Evolutionary conservation across 129 eudicot species (phyloP).

Genomic region (Saposhnikovia divaricata): DNA sequence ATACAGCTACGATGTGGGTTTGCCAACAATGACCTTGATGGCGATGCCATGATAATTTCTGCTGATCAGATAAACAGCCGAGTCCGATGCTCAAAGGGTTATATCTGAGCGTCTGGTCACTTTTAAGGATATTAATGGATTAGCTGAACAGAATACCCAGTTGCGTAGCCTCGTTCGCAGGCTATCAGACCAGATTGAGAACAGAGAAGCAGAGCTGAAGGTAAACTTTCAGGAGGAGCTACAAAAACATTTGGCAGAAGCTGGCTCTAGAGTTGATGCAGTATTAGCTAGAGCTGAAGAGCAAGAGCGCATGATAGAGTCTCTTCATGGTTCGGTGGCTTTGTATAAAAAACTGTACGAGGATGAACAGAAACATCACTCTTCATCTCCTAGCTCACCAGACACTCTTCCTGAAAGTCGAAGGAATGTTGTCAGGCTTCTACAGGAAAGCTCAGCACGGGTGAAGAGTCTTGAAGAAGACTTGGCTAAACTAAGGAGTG

Average conservation of each 20-base stretch:
- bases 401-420: constrained; percentile 36
- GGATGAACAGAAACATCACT: constrained; percentile 62
- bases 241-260: constrained; percentile 50
- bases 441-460: constrained; percentile 51
- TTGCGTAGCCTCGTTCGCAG: constrained; percentile 71
- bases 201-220: constrained; percentile 60
- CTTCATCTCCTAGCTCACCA: constrained; percentile 23
- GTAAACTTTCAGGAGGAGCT: constrained; percentile 65
- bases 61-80: constrained; percentile 13
- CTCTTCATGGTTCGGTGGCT: constrained; percentile 82
- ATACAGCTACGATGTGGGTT: constrained; percentile 81
- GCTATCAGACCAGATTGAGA: constrained; percentile 71
- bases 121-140: constrained; percentile 78
- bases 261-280: constrained; percentile 63
- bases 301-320: constrained; percentile 80
- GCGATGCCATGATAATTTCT: constrained; percentile 8
- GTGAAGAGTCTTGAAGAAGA: constrained; percentile 27
- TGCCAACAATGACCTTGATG: constrained; percentile 21
- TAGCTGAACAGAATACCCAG: constrained; percentile 93
- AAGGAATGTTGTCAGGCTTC: constrained; percentile 35
- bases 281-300: constrained; percentile 83
- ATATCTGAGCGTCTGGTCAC: constrained; percentile 56
- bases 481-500: too few relatives aligned
- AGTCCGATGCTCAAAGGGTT: constrained; percentile 34
- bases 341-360: constrained; percentile 84